These are phyloP conservation scores for Moniliella sp. DNA, from an alignment of 1,284 basidiomycete species.

Conservation along the genomic window DNA sequence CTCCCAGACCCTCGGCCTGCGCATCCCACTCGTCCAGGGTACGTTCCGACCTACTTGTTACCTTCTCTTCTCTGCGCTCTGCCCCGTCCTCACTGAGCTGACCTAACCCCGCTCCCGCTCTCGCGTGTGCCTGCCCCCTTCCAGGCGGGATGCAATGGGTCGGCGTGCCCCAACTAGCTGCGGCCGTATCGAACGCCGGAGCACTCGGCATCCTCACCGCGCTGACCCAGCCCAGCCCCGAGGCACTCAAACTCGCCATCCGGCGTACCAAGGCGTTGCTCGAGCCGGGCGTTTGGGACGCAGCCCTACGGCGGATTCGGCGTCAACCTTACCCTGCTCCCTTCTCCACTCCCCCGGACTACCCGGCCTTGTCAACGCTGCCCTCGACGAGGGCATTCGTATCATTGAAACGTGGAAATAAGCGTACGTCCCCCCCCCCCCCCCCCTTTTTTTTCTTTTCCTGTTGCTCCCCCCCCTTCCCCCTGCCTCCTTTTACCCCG, in stretches of 20 bases:
- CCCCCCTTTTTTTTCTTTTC: neutral
- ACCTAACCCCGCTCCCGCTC: too few relatives aligned
- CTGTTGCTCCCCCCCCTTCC: neutral
- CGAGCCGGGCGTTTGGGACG: slow-evolving; percentile 7
- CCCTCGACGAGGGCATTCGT: slow-evolving; percentile 64
- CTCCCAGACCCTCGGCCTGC: slow-evolving; percentile 29
- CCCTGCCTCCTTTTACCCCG: too few relatives aligned
- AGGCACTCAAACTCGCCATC: slow-evolving; percentile 63
- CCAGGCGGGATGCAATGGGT: slow-evolving; percentile 42
- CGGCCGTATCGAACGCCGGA: slow-evolving; percentile 66
- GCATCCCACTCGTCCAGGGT: slow-evolving; percentile 23
- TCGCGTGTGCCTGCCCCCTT: too few relatives aligned
- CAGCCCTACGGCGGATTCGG: slow-evolving; percentile 37
- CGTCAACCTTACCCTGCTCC: slow-evolving; percentile 75
- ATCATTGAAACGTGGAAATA: slow-evolving; percentile 80
- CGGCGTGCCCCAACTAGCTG: slow-evolving; percentile 49
- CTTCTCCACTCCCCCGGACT: slow-evolving; percentile 75
- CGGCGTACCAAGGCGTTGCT: slow-evolving; percentile 43
- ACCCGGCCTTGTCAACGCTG: slow-evolving; percentile 56
- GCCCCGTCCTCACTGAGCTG: too few relatives aligned
- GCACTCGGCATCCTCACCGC: slow-evolving; percentile 72
- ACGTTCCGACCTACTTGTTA: too few relatives aligned
- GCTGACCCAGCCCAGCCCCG: slow-evolving; percentile 60
- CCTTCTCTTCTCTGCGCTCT: too few relatives aligned
- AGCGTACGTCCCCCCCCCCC: slow-evolving; percentile 41